Conservation (phyloP, 2,329 filamentous ascomycete genomes). For the Talaromyces sp. region DNA sequence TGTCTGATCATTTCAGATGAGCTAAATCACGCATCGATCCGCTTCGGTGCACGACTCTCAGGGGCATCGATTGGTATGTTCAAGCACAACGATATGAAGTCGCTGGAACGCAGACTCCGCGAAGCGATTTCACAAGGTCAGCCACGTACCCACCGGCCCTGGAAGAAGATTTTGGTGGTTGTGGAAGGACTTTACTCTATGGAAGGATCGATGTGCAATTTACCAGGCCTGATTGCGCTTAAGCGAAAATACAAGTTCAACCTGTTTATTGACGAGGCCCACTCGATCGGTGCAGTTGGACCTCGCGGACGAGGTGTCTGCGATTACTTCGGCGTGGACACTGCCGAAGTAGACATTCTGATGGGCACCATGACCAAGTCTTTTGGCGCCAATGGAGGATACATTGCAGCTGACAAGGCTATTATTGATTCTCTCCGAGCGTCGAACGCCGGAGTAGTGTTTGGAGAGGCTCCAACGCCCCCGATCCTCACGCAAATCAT, state of each 20-base stretch:
- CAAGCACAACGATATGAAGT: conserved; percentile 92
- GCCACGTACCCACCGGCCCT: conserved; percentile 94
- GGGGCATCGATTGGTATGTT: conserved; percentile 94
- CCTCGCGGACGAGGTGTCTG: conserved; percentile 87
- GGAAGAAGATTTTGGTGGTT: conserved; percentile 97
- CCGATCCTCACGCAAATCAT: conserved; percentile 88
- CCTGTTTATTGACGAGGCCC: conserved; percentile 92
- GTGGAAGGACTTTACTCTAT: conserved; percentile 98
- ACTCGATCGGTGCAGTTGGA: conserved; percentile 89
- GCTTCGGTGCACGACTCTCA: conserved; percentile 87
- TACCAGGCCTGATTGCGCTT: conserved; percentile 79
- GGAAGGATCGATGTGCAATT: conserved; percentile 97
- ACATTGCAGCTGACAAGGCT: conserved; percentile 80
- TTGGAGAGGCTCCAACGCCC: conserved; percentile 81
- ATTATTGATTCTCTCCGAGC: conserved; percentile 88
- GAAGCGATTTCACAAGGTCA: conserved; percentile 95
- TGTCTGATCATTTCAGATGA: conserved; percentile 95
- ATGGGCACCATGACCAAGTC: conserved; percentile 99
- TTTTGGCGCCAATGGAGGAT: conserved; percentile 95
- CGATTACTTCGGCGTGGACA: conserved; percentile 92
- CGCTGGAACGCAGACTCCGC: conserved; percentile 78
- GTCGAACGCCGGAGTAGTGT: conserved; percentile 79
- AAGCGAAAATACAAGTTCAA: conserved; percentile 97
- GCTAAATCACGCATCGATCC: conserved; percentile 95
- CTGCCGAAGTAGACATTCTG: conserved; percentile 81